phyloP scores from a whole-genome alignment of 2,329 filamentous ascomycete species.

The Diplocarpon rosae region DNA sequence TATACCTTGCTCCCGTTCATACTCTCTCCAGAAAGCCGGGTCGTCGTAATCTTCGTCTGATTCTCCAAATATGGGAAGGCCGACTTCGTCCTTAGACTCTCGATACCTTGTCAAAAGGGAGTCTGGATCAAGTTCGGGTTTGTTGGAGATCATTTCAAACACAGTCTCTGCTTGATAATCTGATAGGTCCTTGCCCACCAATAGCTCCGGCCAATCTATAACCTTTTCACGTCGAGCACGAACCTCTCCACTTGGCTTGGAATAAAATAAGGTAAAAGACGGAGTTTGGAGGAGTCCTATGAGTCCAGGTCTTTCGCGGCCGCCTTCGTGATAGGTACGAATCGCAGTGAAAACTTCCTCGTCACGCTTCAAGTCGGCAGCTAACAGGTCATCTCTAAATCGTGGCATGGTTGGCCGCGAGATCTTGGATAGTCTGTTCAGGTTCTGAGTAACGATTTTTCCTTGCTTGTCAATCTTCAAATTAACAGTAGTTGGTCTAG shows the following conservation, averaged over 20 bases:
- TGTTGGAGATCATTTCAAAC: background rate
- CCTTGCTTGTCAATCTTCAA: background rate
- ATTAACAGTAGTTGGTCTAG: background rate
- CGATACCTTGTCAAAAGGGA: constrained; percentile 19
- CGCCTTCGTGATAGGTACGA: constrained; percentile 6
- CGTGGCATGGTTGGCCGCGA: background rate
- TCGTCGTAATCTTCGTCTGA: constrained; percentile 37
- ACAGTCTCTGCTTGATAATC: constrained; percentile 10
- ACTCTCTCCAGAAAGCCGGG: constrained; percentile 48
- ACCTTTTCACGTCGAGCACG: constrained; percentile 21
- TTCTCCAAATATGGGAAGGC: constrained; percentile 42
- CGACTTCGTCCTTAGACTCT: constrained; percentile 31
- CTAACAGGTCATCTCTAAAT: background rate
- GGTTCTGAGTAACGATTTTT: background rate
- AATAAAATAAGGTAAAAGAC: constrained; percentile 27
- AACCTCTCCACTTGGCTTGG: constrained; percentile 11
- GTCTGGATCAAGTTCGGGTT: background rate
- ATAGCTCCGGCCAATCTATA: constrained; percentile 24
- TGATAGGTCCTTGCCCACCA: background rate
- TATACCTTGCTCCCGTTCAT: constrained; percentile 39
- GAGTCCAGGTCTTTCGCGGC: background rate
- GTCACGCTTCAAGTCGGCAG: background rate
- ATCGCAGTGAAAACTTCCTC: constrained; percentile 2
- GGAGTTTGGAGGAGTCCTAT: constrained; percentile 14
- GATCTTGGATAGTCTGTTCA: background rate